phyloP scores from a whole-genome alignment of 148 eudicot genomes.

The Chenopodium berlandieri region DNA sequence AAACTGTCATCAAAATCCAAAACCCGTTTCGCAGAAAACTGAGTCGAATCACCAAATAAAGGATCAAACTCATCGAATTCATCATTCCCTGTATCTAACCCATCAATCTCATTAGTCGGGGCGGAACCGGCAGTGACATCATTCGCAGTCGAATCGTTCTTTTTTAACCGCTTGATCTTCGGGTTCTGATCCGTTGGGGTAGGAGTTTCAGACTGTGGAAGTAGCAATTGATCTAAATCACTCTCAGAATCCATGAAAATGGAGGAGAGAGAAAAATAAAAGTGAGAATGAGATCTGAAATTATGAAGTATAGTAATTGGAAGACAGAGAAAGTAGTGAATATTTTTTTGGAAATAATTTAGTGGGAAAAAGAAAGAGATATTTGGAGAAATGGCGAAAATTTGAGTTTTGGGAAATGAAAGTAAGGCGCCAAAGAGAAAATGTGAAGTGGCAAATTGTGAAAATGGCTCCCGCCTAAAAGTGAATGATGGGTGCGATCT shows the following conservation, averaged over 20 bases:
- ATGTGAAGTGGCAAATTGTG: no score
- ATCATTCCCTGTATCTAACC: slow-evolving; percentile 12
- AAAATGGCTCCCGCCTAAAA: no score
- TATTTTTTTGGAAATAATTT: no score
- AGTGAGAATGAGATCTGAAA: background rate
- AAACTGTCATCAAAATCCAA: slow-evolving; percentile 33
- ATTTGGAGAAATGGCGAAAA: no score
- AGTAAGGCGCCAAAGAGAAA: no score
- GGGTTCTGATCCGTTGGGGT: slow-evolving; percentile 36
- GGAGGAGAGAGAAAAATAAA: background rate
- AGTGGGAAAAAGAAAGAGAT: no score
- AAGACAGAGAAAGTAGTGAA: no score
- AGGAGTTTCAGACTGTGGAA: slow-evolving; percentile 20
- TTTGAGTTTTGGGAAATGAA: no score
- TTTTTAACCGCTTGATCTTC: slow-evolving; percentile 55
- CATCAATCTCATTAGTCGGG: slow-evolving; percentile 16
- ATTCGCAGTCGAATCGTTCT: slow-evolving; percentile 8
- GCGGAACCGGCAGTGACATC: background rate
- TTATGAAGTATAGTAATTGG: background rate
- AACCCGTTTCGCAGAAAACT: slow-evolving; percentile 39
- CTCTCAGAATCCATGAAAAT: slow-evolving; percentile 49
- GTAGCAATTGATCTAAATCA: slow-evolving; percentile 35
- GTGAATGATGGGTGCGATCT: no score
- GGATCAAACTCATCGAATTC: slow-evolving; percentile 19
- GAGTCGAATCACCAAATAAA: background rate